A percentile compares a stretch with the other conserved stretches of the same genome.
Evolutionary conservation across 192 early-diverging fungal genomes (phyloP).

Genomic region (Pilaira anomala): DNA sequence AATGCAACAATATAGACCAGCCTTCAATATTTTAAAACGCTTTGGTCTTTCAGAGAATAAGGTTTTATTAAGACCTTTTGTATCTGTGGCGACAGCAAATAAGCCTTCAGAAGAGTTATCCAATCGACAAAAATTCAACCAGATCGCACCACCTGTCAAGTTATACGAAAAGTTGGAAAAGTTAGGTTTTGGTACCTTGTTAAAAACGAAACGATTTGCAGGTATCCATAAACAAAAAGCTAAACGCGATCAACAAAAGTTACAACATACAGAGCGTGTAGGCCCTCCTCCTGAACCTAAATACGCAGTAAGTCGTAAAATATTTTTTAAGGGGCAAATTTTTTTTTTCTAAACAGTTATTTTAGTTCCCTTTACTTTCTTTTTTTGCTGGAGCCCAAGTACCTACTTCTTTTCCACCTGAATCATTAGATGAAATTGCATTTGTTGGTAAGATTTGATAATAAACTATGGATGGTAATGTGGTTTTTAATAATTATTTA

Average conservation of each 20-base stretch:
- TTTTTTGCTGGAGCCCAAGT: slow-evolving; percentile 47
- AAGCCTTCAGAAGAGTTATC: slow-evolving; percentile 14
- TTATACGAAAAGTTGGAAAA: slow-evolving; percentile 28
- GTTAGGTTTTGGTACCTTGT: slow-evolving; percentile 35
- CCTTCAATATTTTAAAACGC: neutral
- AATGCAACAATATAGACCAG: neutral
- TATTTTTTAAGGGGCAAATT: neutral
- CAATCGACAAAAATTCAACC: slow-evolving; percentile 40
- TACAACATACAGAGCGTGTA: slow-evolving; percentile 6
- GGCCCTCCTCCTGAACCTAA: slow-evolving; percentile 20
- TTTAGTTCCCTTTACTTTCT: slow-evolving; percentile 36
- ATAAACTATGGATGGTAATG: neutral
- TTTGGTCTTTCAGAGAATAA: no score
- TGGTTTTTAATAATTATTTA: slow-evolving; percentile 16
- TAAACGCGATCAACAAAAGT: neutral
- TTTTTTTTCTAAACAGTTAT: neutral
- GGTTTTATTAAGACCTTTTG: no score
- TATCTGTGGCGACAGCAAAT: neutral
- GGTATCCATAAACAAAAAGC: slow-evolving; percentile 9
- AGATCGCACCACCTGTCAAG: slow-evolving; percentile 22
- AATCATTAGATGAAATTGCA: slow-evolving; percentile 33
- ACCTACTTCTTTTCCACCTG: slow-evolving; percentile 36
- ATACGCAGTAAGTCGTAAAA: slow-evolving; percentile 13
- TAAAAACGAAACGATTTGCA: slow-evolving; percentile 33
- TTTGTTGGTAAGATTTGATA: slow-evolving; percentile 39